Evolutionary conservation across 1,284 basidiomycete species (phyloP), one percentile per base, ranked within the genome.

Genomic region (Microbotryomycetes sp.): DNA sequence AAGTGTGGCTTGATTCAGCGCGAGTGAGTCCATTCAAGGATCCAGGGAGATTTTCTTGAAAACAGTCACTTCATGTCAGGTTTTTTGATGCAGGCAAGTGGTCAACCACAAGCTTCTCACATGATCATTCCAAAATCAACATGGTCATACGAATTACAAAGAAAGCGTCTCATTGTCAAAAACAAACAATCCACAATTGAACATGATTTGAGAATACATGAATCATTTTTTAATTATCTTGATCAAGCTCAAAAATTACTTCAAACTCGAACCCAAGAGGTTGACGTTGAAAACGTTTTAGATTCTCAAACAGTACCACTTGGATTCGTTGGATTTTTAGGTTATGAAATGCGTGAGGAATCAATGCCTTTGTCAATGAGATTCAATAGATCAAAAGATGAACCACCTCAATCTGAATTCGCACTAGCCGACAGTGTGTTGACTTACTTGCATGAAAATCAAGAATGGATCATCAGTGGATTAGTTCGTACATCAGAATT

Each of bases 301-400:
- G 26, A 31, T 1, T 22, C 26, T 2, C 62, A 59, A 42, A 28
- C n/a, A 19, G 4, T 12, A 6, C 16, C 32, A 45, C 46, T 67
- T 54, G 81, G 81, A 1, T 82, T 80, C 74, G 76, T 78, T 1
- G 81, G 81, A 0, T 80, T 78, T 71, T 79, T 80, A 69, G 78
- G 77, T 1, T 82, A 82, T 67, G 81, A 82, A 69, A 80, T 82
- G 79, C 80, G 80, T 70, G 74, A 76, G 58, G 79, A 81, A 59
- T 76, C 76, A 48, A 53, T 69, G 25, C 67, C 67, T 2, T 64
- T 81, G 55, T 68, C 6, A 75, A 76, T 22, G 76, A 76, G 58
- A 32, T 54, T 22, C 59, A 30, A 22, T 47, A 49, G 15, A 4
- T 26, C 30, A 45, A 45, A 49, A 19, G 25, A 30, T 12, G 56